Evolutionary conservation across 306 rosid genomes (phyloP), one percentile per base, ranked within the genome.

Genomic region (Crataegus laevigata): DNA sequence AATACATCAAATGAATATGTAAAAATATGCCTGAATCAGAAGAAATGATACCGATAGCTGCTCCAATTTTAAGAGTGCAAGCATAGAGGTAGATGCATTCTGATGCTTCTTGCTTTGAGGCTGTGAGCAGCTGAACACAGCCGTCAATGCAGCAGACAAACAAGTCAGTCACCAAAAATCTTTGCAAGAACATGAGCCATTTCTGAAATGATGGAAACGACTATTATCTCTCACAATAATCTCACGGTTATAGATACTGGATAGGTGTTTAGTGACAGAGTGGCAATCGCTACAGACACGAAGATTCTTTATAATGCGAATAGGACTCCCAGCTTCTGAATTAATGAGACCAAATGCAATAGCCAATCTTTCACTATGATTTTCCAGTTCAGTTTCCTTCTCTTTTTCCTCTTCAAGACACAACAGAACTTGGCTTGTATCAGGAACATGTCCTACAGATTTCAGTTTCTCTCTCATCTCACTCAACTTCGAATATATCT

Each of bases 181-280:
- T 69, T 84, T 77, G 84, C 92, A 90, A 63, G 92, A 84, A 79
- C 92, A 88, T 8, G 80, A 84, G 29, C 89, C 89, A 28, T 83
- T 84, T 77, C 77, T 78, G 68, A 88, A 90, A 79, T 84, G 96
- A 81, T 86, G 96, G 88, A 90, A 84, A 43, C 83, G 88, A 69
- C 89, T 84, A 47, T 51, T 82, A 76, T 86, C 96, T 83, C 92
- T 79, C 70, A 90, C 88, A 79, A 86, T 77, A 42, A 90, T 86
- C 83, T 88, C 89, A 58, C 84, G 77, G 17, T 75, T 26, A 29
- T 82, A 85, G 80, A 88, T 79, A 43, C 30, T 66, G 62, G 90
- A 90, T 32, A 90, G 72, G 76, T 84, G 83, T 68, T 86, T 86
- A 32, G 85, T 84, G 55, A 86, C 87, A 14, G 68, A 67, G 60